Evolutionary conservation across 768 basidiomycete genomes (phyloP), one percentile per base, ranked within the genome.

Genomic region (Agaricus blazei): DNA sequence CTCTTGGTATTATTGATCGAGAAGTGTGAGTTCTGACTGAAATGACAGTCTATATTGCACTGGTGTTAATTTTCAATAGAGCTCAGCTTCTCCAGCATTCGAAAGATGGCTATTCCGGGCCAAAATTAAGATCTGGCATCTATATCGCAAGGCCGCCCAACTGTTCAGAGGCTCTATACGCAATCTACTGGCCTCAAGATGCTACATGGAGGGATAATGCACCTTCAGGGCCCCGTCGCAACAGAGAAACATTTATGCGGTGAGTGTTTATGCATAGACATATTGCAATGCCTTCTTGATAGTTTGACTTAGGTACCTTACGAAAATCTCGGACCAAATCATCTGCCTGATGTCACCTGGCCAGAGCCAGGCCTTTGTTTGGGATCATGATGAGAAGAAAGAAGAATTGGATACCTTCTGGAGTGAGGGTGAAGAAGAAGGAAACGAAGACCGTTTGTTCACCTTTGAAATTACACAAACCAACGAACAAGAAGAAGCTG

Each of bases 171-270:
- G 62, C 69, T 24, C 48, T 79, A 5, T 81, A 79, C 48, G 72
- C 82, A 12, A 59, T 85, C 6, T 84, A 81, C 54, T 86, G 85
- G 84, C 83, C 83, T 0, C 81, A 86, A 57, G 71, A 79, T 29
- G 72, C 67, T 0, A 84, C 83, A 0, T 85, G 84, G 84, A 63
- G 77, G 37, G 81, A 84, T 62, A 65, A 70, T 12, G 75, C 80
- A 0, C 36, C 67, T 5, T 67, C 74, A 1, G 67, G 79, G 3
- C 73, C 80, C 45, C 62, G 70, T 28, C 73, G 77, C 2, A 85
- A 84, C 65, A 72, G 84, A 5, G 69, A 78, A 2, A 81, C 82
- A 0, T 85, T 85, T 59, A 84, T 85, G 81, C 67, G 83, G 84
- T 80, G 65, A 38, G 66, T 54, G 5, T 19, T 43, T 14, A 4